phyloP scores from a whole-genome alignment of 2,329 filamentous ascomycete genomes.

The Tolypocladium inflatum region DNA sequence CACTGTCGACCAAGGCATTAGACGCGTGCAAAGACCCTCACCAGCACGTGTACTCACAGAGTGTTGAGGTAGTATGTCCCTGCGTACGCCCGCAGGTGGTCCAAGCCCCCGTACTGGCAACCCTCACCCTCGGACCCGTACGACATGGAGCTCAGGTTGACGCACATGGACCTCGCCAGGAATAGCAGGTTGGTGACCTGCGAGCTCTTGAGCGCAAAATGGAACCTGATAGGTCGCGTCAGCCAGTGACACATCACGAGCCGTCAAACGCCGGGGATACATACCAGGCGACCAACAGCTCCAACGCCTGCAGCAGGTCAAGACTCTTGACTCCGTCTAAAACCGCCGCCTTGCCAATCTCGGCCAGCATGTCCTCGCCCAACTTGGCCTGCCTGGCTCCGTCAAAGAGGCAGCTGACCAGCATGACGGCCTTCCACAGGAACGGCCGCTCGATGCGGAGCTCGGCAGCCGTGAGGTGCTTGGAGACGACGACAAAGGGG shows the following conservation, averaged over 20 bases:
- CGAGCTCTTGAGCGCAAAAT: slow-evolving; percentile 38
- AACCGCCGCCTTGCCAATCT: slow-evolving; percentile 29
- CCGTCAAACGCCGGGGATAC: slow-evolving; percentile 3
- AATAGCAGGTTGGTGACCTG: slow-evolving; percentile 40
- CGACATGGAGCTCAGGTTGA: slow-evolving; percentile 26
- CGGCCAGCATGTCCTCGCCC: slow-evolving; percentile 32
- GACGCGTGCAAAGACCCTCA: neutral
- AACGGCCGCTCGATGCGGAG: slow-evolving; percentile 30
- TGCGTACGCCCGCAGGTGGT: slow-evolving; percentile 36
- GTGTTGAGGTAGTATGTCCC: slow-evolving; percentile 42
- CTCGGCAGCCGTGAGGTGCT: slow-evolving; percentile 22
- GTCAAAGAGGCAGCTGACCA: slow-evolving; percentile 31
- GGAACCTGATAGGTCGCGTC: slow-evolving; percentile 23
- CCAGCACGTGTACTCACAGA: slow-evolving; percentile 22
- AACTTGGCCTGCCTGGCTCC: slow-evolving; percentile 32
- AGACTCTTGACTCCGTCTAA: slow-evolving; percentile 32
- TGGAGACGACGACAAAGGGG: slow-evolving; percentile 35
- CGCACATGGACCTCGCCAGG: slow-evolving; percentile 35
- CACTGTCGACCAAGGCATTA: slow-evolving; percentile 13
- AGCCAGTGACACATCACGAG: neutral
- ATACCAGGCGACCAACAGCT: slow-evolving; percentile 37
- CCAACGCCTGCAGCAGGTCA: slow-evolving; percentile 37
- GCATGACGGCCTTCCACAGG: slow-evolving; percentile 40
- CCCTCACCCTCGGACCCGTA: slow-evolving; percentile 14
- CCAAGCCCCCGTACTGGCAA: slow-evolving; percentile 21